Evolutionary conservation across 2,329 filamentous ascomycete species (phyloP).

Genomic region (Fusarium sp.): DNA sequence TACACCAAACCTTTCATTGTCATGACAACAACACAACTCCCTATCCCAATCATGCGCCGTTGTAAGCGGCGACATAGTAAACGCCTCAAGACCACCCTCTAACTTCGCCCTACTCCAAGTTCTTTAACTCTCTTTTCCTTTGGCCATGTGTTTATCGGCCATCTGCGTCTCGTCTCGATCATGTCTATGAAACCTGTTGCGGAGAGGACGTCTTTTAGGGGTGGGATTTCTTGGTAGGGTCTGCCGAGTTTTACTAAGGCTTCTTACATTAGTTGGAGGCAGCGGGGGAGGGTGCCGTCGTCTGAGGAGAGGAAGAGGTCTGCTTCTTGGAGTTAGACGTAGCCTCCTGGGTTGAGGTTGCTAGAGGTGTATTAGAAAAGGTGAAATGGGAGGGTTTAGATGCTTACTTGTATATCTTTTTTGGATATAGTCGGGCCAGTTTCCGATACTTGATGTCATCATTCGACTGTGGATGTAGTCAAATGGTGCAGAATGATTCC

Average conservation of each 20-base stretch:
- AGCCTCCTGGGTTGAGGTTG: constrained; percentile 31
- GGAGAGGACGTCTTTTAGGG: constrained; percentile 21
- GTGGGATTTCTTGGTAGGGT: constrained; percentile 22
- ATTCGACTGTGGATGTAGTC: constrained; percentile 34
- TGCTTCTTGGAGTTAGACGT: constrained; percentile 32
- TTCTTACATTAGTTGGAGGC: constrained; percentile 30
- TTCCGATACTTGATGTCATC: constrained; percentile 22
- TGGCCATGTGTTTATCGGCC: constrained; percentile 36
- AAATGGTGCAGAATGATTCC: constrained; percentile 15
- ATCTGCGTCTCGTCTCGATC: constrained; percentile 20
- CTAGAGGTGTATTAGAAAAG: background rate
- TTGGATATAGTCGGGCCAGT: constrained; percentile 14
- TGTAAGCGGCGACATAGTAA: constrained; percentile 30
- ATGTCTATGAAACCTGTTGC: constrained; percentile 36
- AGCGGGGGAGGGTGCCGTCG: constrained; percentile 36
- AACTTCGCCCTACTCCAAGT: constrained; percentile 30
- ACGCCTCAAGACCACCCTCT: constrained; percentile 24
- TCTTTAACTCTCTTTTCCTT: constrained; percentile 26
- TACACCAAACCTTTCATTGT: background rate
- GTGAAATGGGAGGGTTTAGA: fast-evolving
- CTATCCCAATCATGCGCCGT: constrained; percentile 26
- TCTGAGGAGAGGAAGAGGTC: constrained; percentile 24
- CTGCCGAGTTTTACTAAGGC: constrained; percentile 38
- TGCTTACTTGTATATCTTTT: constrained; percentile 9
- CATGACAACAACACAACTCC: background rate